A percentile compares a stretch with the other conserved stretches of the same genome.
phyloP scores from a whole-genome alignment of 225 moss, liverwort and hornwort genomes.

The Lunularia cruciata region DNA sequence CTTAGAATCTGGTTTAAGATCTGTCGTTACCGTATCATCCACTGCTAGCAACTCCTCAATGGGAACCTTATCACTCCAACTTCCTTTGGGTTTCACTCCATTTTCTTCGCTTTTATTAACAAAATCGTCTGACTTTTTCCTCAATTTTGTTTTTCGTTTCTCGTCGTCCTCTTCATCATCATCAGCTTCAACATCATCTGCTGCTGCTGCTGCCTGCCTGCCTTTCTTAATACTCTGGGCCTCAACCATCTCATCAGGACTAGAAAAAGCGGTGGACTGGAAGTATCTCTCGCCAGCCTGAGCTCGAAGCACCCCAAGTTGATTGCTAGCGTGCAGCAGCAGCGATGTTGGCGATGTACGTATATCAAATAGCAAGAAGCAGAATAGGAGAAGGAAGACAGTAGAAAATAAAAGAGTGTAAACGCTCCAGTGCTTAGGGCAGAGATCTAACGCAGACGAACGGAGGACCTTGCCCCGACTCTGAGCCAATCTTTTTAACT shows the following conservation, averaged over 20 bases:
- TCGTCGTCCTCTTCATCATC: background rate
- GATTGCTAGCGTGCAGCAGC: constrained; percentile 31
- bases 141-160: background rate
- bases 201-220: background rate
- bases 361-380: constrained; percentile 36
- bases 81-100: background rate
- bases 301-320: constrained; percentile 29
- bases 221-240: background rate
- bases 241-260: background rate
- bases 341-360: constrained; percentile 32
- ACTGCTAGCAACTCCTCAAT: background rate
- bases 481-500: constrained; percentile 44
- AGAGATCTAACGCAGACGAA: constrained; percentile 19
- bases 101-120: background rate
- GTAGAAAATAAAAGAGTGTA: constrained; percentile 32
- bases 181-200: background rate
- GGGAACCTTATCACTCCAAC: background rate
- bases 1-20: background rate
- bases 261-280: background rate
- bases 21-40: no score
- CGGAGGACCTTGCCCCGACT: constrained; percentile 13
- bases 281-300: constrained; percentile 34
- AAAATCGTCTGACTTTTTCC: background rate
- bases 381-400: constrained; percentile 29
- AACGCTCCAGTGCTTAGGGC: constrained; percentile 32